A percentile compares a stretch with the other conserved stretches of the same genome.
These are phyloP conservation scores for Chrysanthemum makinoi DNA, from an alignment of 129 eudicot genomes.

Conservation along the genomic window DNA sequence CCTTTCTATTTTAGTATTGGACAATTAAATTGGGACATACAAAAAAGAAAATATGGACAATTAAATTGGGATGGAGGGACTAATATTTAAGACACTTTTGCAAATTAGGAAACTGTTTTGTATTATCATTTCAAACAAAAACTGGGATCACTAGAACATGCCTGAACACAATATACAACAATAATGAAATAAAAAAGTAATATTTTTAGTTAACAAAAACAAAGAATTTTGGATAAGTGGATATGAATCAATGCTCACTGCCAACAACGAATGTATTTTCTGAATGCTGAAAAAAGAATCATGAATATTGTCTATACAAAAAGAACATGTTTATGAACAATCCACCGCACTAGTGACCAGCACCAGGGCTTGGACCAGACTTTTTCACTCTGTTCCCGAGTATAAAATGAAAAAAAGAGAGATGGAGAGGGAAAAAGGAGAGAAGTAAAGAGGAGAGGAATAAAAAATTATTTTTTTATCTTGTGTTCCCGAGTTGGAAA, in stretches of 20 bases:
- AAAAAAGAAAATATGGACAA: no score
- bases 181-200: not conserved
- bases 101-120: no score
- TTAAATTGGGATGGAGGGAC: no score
- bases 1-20: no score
- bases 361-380: constrained; percentile 44
- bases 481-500: no score
- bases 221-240: not conserved
- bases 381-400: no score
- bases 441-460: no score
- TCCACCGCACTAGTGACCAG: constrained; percentile 25
- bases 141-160: not conserved
- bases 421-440: no score
- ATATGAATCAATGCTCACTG: not conserved
- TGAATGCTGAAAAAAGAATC: not conserved
- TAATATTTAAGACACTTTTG: no score
- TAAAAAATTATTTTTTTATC: no score
- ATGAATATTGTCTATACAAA: not conserved
- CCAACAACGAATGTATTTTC: not conserved
- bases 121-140: not conserved
- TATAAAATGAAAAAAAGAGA: no score
- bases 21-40: no score
- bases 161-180: not conserved
- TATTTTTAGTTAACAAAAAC: not conserved
- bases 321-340: not conserved